phyloP scores from a whole-genome alignment of 2,329 filamentous ascomycete genomes.

The Phyllosticta citribraziliensis region DNA sequence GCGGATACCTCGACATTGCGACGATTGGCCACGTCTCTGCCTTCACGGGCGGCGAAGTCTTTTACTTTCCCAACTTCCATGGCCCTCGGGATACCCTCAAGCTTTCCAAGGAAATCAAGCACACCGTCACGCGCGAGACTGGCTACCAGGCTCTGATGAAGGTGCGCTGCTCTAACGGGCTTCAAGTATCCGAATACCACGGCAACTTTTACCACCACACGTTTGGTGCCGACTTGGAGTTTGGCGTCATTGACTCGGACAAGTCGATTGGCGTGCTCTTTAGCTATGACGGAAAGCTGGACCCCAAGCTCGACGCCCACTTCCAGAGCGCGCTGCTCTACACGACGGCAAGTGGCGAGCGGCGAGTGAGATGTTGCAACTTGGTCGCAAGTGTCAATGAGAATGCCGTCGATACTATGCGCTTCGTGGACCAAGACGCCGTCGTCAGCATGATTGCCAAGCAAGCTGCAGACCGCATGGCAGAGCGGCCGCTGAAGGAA shows the following conservation, averaged over 20 bases:
- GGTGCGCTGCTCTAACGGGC: conserved; percentile 90
- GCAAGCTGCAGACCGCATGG: conserved; percentile 80
- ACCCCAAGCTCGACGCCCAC: conserved; percentile 90
- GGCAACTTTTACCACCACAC: conserved; percentile 95
- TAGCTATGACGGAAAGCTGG: conserved; percentile 93
- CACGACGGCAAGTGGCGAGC: conserved; percentile 80
- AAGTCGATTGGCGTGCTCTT: conserved; percentile 89
- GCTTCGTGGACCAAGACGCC: conserved; percentile 91
- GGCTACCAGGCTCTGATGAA: conserved; percentile 97
- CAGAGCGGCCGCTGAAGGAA: conserved; percentile 70
- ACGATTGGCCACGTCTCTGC: conserved; percentile 83
- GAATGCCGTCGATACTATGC: conserved; percentile 71
- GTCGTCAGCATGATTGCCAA: conserved; percentile 83
- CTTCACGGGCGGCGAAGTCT: conserved; percentile 87
- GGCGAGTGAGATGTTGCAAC: conserved; percentile 86
- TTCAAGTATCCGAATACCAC: conserved; percentile 89
- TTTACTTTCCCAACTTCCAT: conserved; percentile 95
- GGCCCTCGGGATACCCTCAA: conserved; percentile 76
- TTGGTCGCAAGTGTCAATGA: conserved; percentile 88
- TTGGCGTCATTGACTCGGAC: conserved; percentile 85
- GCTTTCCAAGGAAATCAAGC: conserved; percentile 73
- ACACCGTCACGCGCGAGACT: conserved; percentile 79
- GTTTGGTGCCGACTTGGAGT: conserved; percentile 87
- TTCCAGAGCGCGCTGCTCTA: conserved; percentile 95
- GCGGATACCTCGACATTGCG: conserved; percentile 85